Evolutionary conservation across 257 asterid genomes (phyloP).

Genomic region (Gardenia jasminoides): DNA sequence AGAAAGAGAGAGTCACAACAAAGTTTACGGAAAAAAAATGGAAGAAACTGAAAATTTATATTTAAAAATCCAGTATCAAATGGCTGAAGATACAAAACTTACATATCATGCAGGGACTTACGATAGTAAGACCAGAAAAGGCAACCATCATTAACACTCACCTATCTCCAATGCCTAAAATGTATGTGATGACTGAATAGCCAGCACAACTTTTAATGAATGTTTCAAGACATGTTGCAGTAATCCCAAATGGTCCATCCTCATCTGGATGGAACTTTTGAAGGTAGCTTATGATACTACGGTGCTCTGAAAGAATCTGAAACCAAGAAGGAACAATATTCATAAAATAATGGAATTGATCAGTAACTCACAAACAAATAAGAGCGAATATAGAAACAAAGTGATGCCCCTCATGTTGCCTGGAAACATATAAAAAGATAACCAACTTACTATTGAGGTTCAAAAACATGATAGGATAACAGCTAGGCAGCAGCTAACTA

Average conservation of each 20-base stretch:
- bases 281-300: conserved; percentile 86
- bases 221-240: conserved; percentile 92
- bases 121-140: not conserved
- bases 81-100: not conserved
- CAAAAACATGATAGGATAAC: not conserved
- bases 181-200: conserved; percentile 96
- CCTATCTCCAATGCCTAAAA: conserved; percentile 99
- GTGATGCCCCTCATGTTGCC: not conserved
- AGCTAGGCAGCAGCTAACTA: not conserved
- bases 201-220: conserved; percentile 99
- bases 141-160: conserved; percentile 15
- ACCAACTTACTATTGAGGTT: not conserved
- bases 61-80: not conserved
- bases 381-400: not conserved
- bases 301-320: conserved; percentile 98
- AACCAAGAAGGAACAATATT: conserved; percentile 20
- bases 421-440: not conserved
- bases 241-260: conserved; percentile 91
- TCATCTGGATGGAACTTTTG: conserved; percentile 94
- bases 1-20: no score
- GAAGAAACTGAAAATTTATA: no score
- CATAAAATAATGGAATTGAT: not conserved
- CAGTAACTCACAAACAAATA: not conserved
- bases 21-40: no score
- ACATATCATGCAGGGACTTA: no score